Percentiles rank a stretch among this genome's conserved stretches.
Conservation (phyloP, 495 filamentous ascomycete genomes). For the Chaetomium tenue region DNA sequence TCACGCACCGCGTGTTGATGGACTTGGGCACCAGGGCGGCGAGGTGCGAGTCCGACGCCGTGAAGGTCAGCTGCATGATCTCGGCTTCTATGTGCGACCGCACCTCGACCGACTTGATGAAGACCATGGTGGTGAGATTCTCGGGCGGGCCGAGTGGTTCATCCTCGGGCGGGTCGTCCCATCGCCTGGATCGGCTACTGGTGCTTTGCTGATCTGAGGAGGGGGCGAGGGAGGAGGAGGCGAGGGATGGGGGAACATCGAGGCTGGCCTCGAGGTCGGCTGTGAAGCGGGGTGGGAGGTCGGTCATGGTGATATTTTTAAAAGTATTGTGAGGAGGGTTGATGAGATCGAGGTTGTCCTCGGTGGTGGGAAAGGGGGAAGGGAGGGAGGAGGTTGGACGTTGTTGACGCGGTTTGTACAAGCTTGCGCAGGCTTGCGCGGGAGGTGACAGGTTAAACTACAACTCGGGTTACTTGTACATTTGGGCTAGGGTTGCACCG, state of each 20-base stretch:
- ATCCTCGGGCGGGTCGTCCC: constrained; percentile 33
- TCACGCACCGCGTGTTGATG: not conserved
- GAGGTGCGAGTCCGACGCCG: constrained; percentile 23
- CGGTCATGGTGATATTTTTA: constrained; percentile 10
- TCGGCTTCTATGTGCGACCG: constrained; percentile 14
- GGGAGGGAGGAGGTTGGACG: too few relatives aligned
- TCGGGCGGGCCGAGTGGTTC: constrained; percentile 11
- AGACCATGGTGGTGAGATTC: constrained; percentile 24
- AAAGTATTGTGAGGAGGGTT: not conserved
- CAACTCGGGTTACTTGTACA: not conserved
- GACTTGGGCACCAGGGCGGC: constrained; percentile 11
- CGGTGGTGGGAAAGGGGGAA: too few relatives aligned
- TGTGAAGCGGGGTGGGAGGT: constrained; percentile 9
- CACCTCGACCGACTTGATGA: constrained; percentile 9
- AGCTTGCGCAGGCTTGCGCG: too few relatives aligned
- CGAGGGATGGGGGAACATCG: not conserved
- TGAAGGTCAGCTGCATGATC: constrained; percentile 22
- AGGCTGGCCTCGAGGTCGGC: constrained; percentile 15
- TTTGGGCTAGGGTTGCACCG: not conserved
- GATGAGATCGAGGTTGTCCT: not conserved
- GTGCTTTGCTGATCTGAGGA: constrained; percentile 7
- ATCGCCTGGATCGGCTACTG: constrained; percentile 17
- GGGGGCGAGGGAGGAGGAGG: not conserved
- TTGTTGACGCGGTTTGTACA: not conserved
- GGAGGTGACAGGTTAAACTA: not conserved